Base-by-base conservation (phyloP, 2,329 filamentous ascomycete species). In the Rhinocladiella mackenziei region DNA sequence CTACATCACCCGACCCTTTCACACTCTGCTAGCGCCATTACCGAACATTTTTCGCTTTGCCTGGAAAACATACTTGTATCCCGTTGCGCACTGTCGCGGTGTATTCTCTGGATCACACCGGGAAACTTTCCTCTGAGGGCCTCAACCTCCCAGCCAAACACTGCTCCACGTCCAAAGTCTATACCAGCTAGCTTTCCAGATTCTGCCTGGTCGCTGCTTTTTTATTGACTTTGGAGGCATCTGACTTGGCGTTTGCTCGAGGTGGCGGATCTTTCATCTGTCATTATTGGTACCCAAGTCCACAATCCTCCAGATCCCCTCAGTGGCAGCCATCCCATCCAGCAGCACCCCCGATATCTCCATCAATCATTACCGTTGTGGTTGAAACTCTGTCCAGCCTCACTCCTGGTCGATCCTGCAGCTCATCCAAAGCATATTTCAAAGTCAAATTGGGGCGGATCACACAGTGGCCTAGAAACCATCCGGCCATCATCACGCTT, bases 191-290 rank as follows among this genome's bases (percentile, higher is more conserved):
- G 32, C 22, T 15, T 5, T 20, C 14, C 22, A 26, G 22, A 19
- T 10, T 28, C 23, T n/a, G 14, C 30, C 32, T 23, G 15, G 9
- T 37, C 26, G 13, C 17, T 22, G 13, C 23, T 25, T 34, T 32
- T 29, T 17, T 31, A 20, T 19, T 42, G 30, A 35, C 17, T 43
- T 47, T 25, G 11, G 15, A 36, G 10, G 28, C 34, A 33, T 30
- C 25, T 43, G 34, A 31, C 37, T 42, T 36, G 43, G 38, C 33
- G 33, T n/a, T n/a, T n/a, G 26, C 23, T 13, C 17, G 39, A 17
- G 9, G 44, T 43, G 39, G 44, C 39, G 34, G 29, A 39, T 39
- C 39, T 6, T 28, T 22, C n/a, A 22, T 25, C n/a, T n/a, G n/a
- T n/a, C n/a, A n/a, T n/a, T n/a, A n/a, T n/a, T n/a, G n/a, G n/a